These are phyloP conservation scores for Neonothopanus nambi DNA, from an alignment of 1,284 basidiomycete genomes.

Conservation along the genomic window DNA sequence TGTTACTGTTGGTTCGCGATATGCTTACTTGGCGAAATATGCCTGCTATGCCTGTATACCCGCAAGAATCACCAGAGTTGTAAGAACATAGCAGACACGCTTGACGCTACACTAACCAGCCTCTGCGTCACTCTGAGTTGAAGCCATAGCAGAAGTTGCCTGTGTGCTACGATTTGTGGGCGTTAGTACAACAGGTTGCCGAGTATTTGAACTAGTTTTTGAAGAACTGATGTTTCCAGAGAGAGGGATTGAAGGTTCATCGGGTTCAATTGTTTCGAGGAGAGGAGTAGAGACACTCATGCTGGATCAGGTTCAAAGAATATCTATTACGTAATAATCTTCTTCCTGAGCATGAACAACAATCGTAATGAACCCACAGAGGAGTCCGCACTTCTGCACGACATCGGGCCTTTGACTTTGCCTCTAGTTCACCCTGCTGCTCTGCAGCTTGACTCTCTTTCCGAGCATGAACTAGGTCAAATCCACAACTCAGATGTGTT, in stretches of 20 bases:
- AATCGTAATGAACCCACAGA: conserved; percentile 11
- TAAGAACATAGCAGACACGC: background rate
- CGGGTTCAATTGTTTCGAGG: conserved; percentile 69
- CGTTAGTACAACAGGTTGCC: conserved; percentile 53
- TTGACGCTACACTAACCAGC: conserved; percentile 47
- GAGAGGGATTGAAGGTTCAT: conserved; percentile 46
- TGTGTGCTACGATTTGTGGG: conserved; percentile 47
- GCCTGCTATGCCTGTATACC: conserved; percentile 60
- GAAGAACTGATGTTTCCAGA: conserved; percentile 40
- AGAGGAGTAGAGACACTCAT: conserved; percentile 58
- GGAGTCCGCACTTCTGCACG: conserved; percentile 16
- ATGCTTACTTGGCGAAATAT: conserved; percentile 70
- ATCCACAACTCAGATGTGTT: conserved; percentile 4
- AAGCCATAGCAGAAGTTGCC: conserved; percentile 41
- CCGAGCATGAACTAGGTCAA: background rate
- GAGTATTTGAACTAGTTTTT: conserved; percentile 27
- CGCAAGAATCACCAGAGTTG: conserved; percentile 2
- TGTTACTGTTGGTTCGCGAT: background rate
- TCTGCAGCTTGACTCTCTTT: conserved; percentile 12
- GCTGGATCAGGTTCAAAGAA: conserved; percentile 14
- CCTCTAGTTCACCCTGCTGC: conserved; percentile 16
- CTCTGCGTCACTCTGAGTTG: conserved; percentile 65
- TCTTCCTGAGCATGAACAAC: background rate
- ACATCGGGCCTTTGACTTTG: conserved; percentile 1
- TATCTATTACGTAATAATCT: conserved; percentile 2